Conservation (phyloP, 768 basidiomycete species). For the Pisolithus microcarpus region DNA sequence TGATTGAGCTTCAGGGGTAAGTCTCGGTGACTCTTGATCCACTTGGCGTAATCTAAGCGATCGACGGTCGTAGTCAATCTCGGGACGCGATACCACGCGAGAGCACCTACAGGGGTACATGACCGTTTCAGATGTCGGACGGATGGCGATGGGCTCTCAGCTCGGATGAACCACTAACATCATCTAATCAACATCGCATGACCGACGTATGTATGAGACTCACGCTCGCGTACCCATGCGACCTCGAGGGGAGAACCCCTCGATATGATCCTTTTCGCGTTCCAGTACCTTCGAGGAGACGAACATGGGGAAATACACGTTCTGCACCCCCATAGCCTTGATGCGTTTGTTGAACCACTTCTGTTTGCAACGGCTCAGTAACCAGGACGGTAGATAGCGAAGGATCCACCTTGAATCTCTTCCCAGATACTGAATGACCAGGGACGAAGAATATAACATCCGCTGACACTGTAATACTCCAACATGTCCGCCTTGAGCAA, state of each 20-base stretch:
- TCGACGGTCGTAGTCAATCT: not conserved
- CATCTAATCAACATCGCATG: not conserved
- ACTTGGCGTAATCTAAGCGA: slow-evolving; percentile 86
- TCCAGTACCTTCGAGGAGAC: slow-evolving; percentile 89
- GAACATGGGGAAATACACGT: slow-evolving; percentile 99
- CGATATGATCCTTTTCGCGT: slow-evolving; percentile 96
- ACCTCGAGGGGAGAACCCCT: slow-evolving; percentile 99
- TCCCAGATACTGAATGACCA: slow-evolving; percentile 99
- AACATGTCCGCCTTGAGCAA: slow-evolving; percentile 97
- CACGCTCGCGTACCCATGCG: slow-evolving; percentile 99
- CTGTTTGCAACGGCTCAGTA: slow-evolving; percentile 32
- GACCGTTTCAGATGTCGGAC: slow-evolving; percentile 96
- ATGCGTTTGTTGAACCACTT: slow-evolving; percentile 92
- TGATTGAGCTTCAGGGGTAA: slow-evolving; percentile 95
- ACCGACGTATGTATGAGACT: slow-evolving; percentile 23
- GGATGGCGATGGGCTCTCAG: slow-evolving; percentile 97
- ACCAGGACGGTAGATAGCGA: not conserved
- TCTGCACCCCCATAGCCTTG: slow-evolving; percentile 92
- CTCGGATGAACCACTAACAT: slow-evolving; percentile 74
- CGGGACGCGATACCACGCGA: not conserved
- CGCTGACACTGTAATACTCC: slow-evolving; percentile 97
- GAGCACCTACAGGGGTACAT: slow-evolving; percentile 90
- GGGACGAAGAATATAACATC: slow-evolving; percentile 97
- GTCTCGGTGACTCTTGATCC: slow-evolving; percentile 97
- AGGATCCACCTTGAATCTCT: slow-evolving; percentile 70